Conservation (phyloP, 306 rosid genomes). For the Vachellia collinsii region DNA sequence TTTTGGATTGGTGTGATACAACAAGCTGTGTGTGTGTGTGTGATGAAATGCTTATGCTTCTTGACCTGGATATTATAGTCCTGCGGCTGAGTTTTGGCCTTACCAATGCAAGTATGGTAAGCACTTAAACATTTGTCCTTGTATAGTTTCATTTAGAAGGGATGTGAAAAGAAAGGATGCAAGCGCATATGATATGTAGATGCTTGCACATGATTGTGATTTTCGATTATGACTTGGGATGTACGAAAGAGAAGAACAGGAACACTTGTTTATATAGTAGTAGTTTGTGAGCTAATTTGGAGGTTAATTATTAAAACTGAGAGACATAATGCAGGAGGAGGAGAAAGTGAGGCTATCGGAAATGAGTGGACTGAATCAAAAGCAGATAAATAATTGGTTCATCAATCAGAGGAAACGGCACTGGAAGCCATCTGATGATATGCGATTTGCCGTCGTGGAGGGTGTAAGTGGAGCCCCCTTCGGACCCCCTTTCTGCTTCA, state of each 20-base stretch:
- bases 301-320: not conserved
- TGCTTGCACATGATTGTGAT: not conserved
- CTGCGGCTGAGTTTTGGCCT: not conserved
- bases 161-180: not conserved
- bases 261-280: not conserved
- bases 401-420: constrained; percentile 91
- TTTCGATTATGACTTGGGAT: not conserved
- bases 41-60: not conserved
- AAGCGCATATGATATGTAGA: not conserved
- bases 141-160: not conserved
- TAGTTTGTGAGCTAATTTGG: not conserved
- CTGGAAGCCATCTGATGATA: constrained; percentile 89
- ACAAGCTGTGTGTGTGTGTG: no score
- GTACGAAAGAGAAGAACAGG: not conserved
- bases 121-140: not conserved
- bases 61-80: not conserved
- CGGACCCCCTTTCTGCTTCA: constrained; percentile 37
- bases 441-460: constrained; percentile 61
- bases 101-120: not conserved
- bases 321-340: constrained; percentile 57
- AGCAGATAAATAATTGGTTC: constrained; percentile 93
- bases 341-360: constrained; percentile 70
- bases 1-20: no score
- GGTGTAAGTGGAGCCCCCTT: constrained; percentile 37
- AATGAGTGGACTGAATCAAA: constrained; percentile 67